Conservation (phyloP, 2,329 filamentous ascomycete species). For the Penicillium griseofulvum region DNA sequence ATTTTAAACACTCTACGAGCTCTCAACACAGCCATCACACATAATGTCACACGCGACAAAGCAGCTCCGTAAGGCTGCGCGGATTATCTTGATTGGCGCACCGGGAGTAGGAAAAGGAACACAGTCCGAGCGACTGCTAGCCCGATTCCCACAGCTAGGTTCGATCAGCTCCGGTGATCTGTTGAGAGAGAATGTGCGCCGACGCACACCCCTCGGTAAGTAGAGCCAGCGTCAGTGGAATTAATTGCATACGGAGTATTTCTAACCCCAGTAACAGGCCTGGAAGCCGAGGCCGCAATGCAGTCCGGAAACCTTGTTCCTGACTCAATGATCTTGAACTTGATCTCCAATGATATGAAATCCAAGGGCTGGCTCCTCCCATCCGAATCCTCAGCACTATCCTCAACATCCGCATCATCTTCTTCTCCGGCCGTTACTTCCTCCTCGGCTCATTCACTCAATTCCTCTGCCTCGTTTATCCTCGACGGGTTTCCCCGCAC, state of each 20-base stretch:
- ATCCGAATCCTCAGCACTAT: conserved; percentile 26
- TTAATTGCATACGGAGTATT: neutral
- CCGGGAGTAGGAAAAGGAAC: conserved; percentile 98
- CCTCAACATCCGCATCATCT: conserved; percentile 2
- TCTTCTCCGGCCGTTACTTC: neutral
- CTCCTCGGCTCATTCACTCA: conserved; percentile 51
- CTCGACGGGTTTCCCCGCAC: conserved; percentile 96
- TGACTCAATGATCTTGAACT: conserved; percentile 83
- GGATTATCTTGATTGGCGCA: conserved; percentile 90
- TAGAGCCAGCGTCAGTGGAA: neutral
- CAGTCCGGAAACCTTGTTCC: conserved; percentile 85
- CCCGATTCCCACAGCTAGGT: conserved; percentile 81
- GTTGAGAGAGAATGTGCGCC: conserved; percentile 87
- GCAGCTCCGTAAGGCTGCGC: conserved; percentile 73
- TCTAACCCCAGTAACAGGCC: conserved; percentile 56
- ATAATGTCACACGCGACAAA: conserved; percentile 37
- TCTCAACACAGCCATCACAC: neutral
- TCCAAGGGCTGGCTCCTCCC: conserved; percentile 75
- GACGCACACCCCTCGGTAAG: conserved; percentile 78
- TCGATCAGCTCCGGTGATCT: conserved; percentile 94
- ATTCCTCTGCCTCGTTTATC: conserved; percentile 82
- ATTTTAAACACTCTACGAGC: neutral
- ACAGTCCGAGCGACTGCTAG: conserved; percentile 83
- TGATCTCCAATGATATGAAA: conserved; percentile 86
- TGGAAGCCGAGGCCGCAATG: conserved; percentile 87